Conservation (phyloP, 75 land plant species). For the Pinus tabuliformis region DNA sequence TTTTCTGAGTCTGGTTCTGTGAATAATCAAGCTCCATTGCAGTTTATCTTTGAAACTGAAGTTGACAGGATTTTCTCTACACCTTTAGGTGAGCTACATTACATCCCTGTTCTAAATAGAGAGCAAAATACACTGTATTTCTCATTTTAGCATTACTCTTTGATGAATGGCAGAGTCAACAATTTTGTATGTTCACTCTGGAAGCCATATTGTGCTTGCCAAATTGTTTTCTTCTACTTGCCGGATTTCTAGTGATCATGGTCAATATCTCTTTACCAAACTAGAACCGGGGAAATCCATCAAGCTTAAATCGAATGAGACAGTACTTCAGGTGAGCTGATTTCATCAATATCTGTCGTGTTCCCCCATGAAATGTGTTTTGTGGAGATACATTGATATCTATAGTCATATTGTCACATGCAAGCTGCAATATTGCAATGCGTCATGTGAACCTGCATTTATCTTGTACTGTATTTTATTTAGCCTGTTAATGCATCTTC, state of each 20-base stretch:
- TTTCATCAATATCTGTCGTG: neutral
- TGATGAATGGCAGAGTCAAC: constrained; percentile 68
- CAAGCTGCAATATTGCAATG: too few relatives aligned
- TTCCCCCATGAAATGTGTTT: too few relatives aligned
- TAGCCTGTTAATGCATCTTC: too few relatives aligned
- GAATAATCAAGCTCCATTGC: constrained; percentile 51
- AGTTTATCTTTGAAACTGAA: constrained; percentile 77
- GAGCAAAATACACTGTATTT: neutral
- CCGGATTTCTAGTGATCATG: constrained; percentile 51
- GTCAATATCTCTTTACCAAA: constrained; percentile 68
- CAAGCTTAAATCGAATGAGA: constrained; percentile 69
- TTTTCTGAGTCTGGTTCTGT: constrained; percentile 36
- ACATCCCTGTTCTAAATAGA: neutral
- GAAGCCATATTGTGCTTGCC: constrained; percentile 78
- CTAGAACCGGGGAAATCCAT: constrained; percentile 68
- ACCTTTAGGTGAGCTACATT: constrained; percentile 68
- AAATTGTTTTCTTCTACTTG: constrained; percentile 63
- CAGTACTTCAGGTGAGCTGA: constrained; percentile 77
- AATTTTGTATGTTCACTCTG: constrained; percentile 71
- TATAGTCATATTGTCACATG: too few relatives aligned
- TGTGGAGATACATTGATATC: too few relatives aligned
- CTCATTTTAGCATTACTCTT: neutral
- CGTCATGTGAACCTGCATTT: too few relatives aligned
- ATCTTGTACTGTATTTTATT: too few relatives aligned
- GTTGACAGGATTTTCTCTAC: constrained; percentile 94